A percentile compares a stretch with the other conserved stretches of the same genome.
These are phyloP conservation scores for Trichaptum fuscoviolaceum DNA, from an alignment of 768 basidiomycete species.

Conservation along the genomic window DNA sequence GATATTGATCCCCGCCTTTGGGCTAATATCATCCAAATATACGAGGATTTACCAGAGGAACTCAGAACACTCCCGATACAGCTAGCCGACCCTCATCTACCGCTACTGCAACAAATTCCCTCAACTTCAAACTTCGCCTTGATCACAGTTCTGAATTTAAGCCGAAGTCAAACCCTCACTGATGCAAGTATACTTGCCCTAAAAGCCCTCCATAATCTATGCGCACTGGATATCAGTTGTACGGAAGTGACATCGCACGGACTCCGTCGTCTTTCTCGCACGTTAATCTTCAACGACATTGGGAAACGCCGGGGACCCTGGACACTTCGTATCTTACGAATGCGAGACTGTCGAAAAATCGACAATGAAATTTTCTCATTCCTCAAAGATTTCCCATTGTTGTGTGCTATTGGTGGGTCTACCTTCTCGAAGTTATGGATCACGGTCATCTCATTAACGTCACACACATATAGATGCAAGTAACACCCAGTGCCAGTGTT, in stretches of 20 bases:
- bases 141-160: constrained; percentile 58
- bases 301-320: constrained; percentile 42
- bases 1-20: constrained; percentile 54
- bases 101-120: constrained; percentile 52
- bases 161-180: constrained; percentile 47
- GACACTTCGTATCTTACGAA: constrained; percentile 51
- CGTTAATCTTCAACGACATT: constrained; percentile 35
- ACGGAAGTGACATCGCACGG: constrained; percentile 49
- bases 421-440: neutral
- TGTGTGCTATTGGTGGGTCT: constrained; percentile 55
- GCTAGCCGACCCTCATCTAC: constrained; percentile 49
- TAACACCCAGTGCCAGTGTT: neutral
- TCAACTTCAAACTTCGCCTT: constrained; percentile 54
- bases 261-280: constrained; percentile 45
- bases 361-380: constrained; percentile 36
- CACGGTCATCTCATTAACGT: neutral
- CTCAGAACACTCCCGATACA: constrained; percentile 37
- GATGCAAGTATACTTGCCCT: constrained; percentile 52
- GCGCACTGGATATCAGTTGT: constrained; percentile 59
- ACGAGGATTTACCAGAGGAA: constrained; percentile 40
- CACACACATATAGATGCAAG: neutral
- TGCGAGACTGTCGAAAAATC: constrained; percentile 49
- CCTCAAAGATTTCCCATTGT: constrained; percentile 48
- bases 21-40: constrained; percentile 57
- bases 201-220: constrained; percentile 45